phyloP scores from a whole-genome alignment of 2,329 filamentous ascomycete species.

The Cytospora mali region DNA sequence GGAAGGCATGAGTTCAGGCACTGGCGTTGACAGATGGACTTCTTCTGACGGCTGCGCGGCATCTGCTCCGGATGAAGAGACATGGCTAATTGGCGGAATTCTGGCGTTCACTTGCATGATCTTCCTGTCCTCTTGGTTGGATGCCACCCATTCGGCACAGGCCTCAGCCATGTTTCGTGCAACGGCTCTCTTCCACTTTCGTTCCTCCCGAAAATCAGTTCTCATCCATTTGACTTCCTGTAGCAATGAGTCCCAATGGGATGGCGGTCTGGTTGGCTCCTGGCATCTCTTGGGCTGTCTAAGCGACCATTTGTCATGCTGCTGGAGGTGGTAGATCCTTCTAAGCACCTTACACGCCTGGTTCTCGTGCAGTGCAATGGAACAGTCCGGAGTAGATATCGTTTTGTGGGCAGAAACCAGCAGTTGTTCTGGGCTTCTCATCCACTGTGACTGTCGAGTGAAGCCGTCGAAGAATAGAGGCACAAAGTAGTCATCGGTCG shows the following conservation, averaged over 20 bases:
- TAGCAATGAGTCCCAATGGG: slow-evolving; percentile 84
- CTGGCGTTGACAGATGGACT: slow-evolving; percentile 49
- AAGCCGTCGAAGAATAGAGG: slow-evolving; percentile 64
- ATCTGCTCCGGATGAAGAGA: slow-evolving; percentile 1
- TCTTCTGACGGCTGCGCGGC: slow-evolving; percentile 29
- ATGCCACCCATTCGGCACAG: slow-evolving; percentile 80
- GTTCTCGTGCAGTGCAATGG: slow-evolving; percentile 80
- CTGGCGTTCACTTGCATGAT: slow-evolving; percentile 67
- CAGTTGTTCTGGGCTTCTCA: slow-evolving; percentile 69
- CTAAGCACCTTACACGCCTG: slow-evolving; percentile 86
- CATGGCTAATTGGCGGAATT: slow-evolving; percentile 44
- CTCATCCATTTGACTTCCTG: slow-evolving; percentile 98
- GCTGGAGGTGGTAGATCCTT: slow-evolving; percentile 87
- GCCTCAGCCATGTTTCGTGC: slow-evolving; percentile 79
- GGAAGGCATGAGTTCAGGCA: slow-evolving; percentile 69
- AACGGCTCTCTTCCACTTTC: slow-evolving; percentile 87
- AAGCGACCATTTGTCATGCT: slow-evolving; percentile 89
- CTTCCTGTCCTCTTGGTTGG: slow-evolving; percentile 63
- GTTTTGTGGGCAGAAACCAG: slow-evolving; percentile 87
- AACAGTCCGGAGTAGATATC: slow-evolving; percentile 80
- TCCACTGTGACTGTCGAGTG: slow-evolving; percentile 57
- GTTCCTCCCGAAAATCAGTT: slow-evolving; percentile 90
- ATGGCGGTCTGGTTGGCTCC: slow-evolving; percentile 75
- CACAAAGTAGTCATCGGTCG: slow-evolving; percentile 65
- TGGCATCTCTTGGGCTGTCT: slow-evolving; percentile 82